Conservation (phyloP, 805 yeast genomes). For the Priceomyces castillae region DNA sequence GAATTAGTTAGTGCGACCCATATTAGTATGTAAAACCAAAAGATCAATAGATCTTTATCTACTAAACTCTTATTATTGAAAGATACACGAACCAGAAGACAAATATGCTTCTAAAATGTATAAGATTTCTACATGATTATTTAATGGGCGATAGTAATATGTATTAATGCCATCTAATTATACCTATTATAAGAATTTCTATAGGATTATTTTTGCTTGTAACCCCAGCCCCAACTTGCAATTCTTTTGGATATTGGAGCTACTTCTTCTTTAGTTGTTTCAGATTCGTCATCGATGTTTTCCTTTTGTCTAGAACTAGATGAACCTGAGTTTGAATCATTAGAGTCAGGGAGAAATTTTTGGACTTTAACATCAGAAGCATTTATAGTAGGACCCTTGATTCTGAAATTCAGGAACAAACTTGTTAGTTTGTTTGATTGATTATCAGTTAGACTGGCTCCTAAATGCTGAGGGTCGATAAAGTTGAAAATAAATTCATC, state of each 20-base stretch:
- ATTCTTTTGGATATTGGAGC: conserved; percentile 5
- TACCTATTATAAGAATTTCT: not conserved
- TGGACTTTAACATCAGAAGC: conserved; percentile 17
- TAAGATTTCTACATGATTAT: too few relatives aligned
- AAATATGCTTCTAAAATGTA: too few relatives aligned
- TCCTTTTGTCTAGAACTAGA: conserved; percentile 3
- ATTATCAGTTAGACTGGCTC: conserved; percentile 22
- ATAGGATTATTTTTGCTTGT: conserved; percentile 6
- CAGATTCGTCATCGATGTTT: not conserved
- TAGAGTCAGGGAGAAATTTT: conserved; percentile 15
- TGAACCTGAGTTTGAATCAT: conserved; percentile 1
- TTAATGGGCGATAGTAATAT: too few relatives aligned
- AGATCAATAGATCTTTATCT: too few relatives aligned
- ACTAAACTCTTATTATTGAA: too few relatives aligned
- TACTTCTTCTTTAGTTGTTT: conserved; percentile 4
- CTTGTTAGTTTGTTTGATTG: conserved; percentile 17
- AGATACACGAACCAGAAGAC: too few relatives aligned
- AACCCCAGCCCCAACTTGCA: conserved; percentile 12
- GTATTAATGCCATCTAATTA: too few relatives aligned
- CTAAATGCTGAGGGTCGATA: conserved; percentile 39
- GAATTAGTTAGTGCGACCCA: not conserved
- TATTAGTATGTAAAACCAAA: too few relatives aligned
- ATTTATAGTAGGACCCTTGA: conserved; percentile 10
- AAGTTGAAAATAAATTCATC: conserved; percentile 47
- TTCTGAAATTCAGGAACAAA: conserved; percentile 24